Conservation (phyloP, 2,329 filamentous ascomycete species). For the Cordyceps javanica region DNA sequence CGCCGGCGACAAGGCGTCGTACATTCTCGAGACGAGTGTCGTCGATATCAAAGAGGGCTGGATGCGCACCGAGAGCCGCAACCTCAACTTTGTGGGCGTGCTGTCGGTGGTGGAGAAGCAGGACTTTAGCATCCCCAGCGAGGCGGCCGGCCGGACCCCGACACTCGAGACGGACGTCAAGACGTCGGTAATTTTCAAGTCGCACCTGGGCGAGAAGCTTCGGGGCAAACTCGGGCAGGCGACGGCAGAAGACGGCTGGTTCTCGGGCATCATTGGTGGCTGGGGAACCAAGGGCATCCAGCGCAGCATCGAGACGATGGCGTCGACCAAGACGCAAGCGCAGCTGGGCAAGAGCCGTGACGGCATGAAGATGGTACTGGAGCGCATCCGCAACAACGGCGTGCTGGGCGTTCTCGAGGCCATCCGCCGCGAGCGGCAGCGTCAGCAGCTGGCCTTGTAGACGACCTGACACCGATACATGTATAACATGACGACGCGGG, state of each 20-base stretch:
- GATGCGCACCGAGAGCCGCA: constrained; percentile 77
- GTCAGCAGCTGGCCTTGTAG: constrained; percentile 19
- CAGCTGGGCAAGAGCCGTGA: constrained; percentile 75
- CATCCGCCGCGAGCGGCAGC: constrained; percentile 39
- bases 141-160: constrained; percentile 18
- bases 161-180: constrained; percentile 56
- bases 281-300: constrained; percentile 70
- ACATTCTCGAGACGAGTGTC: constrained; percentile 73
- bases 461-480: neutral
- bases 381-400: constrained; percentile 56
- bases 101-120: constrained; percentile 74
- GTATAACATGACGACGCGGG: constrained; percentile 7
- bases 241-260: constrained; percentile 38
- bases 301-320: constrained; percentile 72
- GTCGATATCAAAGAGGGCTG: constrained; percentile 75
- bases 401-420: constrained; percentile 54
- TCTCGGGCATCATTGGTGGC: constrained; percentile 45
- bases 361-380: constrained; percentile 76
- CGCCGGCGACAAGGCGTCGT: constrained; percentile 63
- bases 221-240: constrained; percentile 47
- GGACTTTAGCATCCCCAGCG: constrained; percentile 47
- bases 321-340: constrained; percentile 68
- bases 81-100: constrained; percentile 77
- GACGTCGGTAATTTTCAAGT: constrained; percentile 69
- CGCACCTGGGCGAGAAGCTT: constrained; percentile 63